phyloP scores from a whole-genome alignment of 2,329 filamentous ascomycete species.

The Colletotrichum orbiculare region DNA sequence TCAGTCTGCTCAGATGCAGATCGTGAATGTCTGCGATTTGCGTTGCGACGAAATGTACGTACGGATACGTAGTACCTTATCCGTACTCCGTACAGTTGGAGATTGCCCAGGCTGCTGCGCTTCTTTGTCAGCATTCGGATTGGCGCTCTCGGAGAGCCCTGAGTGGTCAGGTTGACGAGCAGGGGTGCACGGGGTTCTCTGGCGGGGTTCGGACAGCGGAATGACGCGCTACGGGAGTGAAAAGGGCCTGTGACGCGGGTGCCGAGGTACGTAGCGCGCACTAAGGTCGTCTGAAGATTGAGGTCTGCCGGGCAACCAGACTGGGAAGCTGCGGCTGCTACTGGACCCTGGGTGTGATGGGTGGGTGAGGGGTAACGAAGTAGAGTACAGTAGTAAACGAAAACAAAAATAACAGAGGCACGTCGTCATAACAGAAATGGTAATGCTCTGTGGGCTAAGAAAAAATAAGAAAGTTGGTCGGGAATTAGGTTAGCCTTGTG shows the following conservation, averaged over 20 bases:
- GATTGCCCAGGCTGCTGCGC: slow-evolving; percentile 1
- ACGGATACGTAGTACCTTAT: too few species aligned
- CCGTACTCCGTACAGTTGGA: background rate
- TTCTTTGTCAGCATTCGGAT: slow-evolving; percentile 13
- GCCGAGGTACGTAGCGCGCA: slow-evolving; percentile 20
- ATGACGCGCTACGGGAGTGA: slow-evolving; percentile 23
- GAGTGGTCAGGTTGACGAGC: slow-evolving; percentile 16
- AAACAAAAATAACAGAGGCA: slow-evolving; percentile 23
- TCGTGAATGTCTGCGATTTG: background rate
- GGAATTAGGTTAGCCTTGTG: background rate
- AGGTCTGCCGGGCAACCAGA: slow-evolving; percentile 24
- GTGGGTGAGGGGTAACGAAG: too few species aligned
- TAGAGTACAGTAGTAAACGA: background rate
- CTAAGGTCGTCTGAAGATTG: slow-evolving; percentile 3
- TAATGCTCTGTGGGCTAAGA: background rate
- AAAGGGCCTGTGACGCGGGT: background rate
- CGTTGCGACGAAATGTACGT: background rate
- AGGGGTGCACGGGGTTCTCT: slow-evolving; percentile 19
- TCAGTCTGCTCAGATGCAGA: background rate
- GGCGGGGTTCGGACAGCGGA: slow-evolving; percentile 28
- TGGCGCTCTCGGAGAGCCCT: background rate
- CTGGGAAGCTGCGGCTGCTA: background rate
- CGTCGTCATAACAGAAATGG: slow-evolving; percentile 2
- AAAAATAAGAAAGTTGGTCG: background rate
- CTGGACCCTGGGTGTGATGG: too few species aligned